Percentiles rank a stretch among this genome's conserved stretches.
Conservation (phyloP, 1,139 yeast genomes). For the Sugiyamaella japonica region DNA sequence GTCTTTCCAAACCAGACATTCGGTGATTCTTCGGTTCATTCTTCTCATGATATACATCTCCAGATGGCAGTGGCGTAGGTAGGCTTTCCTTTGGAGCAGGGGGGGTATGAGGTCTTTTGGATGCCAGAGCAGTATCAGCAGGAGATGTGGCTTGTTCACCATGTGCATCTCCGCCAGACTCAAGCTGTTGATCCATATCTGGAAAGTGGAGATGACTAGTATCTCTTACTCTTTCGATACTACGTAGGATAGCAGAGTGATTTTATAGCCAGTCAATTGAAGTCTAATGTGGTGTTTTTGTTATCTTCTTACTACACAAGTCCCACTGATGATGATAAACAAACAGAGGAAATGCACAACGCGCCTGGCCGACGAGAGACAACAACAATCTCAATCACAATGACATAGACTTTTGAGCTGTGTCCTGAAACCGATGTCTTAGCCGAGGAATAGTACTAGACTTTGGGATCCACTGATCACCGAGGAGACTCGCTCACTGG, state of each 20-base stretch:
- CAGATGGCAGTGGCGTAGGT: conserved; percentile 30
- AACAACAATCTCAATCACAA: background rate
- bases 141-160: no score
- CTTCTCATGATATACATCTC: conserved; percentile 21
- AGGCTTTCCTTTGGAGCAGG: conserved; percentile 22
- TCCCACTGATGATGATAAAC: background rate
- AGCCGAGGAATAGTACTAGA: background rate
- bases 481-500: background rate
- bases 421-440: background rate
- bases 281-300: background rate
- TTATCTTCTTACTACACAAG: background rate
- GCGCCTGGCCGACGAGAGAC: background rate
- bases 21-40: background rate
- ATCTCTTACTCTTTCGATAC: no score
- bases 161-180: background rate
- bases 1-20: background rate
- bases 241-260: no score
- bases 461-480: background rate
- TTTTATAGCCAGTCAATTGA: no score
- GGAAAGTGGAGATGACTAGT: background rate
- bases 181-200: background rate
- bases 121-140: background rate
- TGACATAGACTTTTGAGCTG: background rate
- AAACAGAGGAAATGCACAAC: background rate
- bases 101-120: conserved; percentile 20